phyloP scores from a whole-genome alignment of 2,329 filamentous ascomycete species.

The Macroventuria anomochaeta region DNA sequence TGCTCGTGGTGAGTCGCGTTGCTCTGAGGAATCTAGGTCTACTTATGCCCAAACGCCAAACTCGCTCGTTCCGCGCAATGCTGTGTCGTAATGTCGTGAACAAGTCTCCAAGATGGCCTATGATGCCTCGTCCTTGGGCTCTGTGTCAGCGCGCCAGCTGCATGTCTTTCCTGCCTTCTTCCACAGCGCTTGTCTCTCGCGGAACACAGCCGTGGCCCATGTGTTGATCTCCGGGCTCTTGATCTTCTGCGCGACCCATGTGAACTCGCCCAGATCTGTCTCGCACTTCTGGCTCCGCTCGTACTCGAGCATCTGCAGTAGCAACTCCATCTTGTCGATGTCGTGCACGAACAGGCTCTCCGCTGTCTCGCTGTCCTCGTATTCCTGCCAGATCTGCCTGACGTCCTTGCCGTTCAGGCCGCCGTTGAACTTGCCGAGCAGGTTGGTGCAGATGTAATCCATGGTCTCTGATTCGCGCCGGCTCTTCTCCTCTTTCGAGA shows the following conservation, averaged over 20 bases:
- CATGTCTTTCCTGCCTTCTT: conserved; percentile 48
- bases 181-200: conserved; percentile 80
- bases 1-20: background rate
- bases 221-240: conserved; percentile 76
- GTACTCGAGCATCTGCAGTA: conserved; percentile 96
- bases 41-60: conserved; percentile 10
- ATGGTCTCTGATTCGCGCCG: conserved; percentile 87
- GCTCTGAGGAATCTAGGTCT: conserved; percentile 14
- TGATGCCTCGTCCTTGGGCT: conserved; percentile 26
- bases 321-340: conserved; percentile 93
- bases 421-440: conserved; percentile 79
- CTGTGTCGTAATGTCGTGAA: conserved; percentile 13
- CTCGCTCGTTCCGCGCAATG: background rate
- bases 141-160: conserved; percentile 36
- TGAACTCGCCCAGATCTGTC: conserved; percentile 85
- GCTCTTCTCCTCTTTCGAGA: conserved; percentile 86
- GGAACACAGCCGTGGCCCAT: conserved; percentile 79
- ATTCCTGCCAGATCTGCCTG: conserved; percentile 87
- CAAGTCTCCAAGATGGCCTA: background rate
- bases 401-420: conserved; percentile 74
- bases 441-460: conserved; percentile 79
- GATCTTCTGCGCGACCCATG: conserved; percentile 76
- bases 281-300: conserved; percentile 72
- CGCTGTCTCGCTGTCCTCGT: conserved; percentile 83
- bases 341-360: conserved; percentile 94